phyloP scores from a whole-genome alignment of 2,329 filamentous ascomycete species.

The Aspergillus sp. region DNA sequence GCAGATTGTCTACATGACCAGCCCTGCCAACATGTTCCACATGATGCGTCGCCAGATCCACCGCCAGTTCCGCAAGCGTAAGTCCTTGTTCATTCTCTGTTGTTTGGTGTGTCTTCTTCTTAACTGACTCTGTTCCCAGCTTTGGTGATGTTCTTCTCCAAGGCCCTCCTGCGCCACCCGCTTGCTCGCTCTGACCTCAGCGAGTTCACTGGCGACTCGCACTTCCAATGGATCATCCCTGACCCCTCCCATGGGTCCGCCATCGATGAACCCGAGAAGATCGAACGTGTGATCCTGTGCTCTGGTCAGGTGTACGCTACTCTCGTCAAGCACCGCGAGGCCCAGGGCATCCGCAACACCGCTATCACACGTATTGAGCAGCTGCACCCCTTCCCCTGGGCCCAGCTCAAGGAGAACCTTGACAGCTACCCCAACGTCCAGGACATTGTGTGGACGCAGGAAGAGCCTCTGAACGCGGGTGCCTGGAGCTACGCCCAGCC shows the following conservation, averaged over 20 bases:
- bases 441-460: slow-evolving; percentile 94
- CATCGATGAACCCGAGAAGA: slow-evolving; percentile 73
- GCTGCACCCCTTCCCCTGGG: slow-evolving; percentile 98
- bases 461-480: slow-evolving; percentile 95
- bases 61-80: slow-evolving; percentile 97
- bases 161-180: slow-evolving; percentile 89
- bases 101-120: not conserved
- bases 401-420: slow-evolving; percentile 90
- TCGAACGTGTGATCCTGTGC: slow-evolving; percentile 91
- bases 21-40: slow-evolving; percentile 92
- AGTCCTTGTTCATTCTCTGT: slow-evolving; percentile 33
- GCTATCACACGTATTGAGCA: slow-evolving; percentile 95
- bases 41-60: slow-evolving; percentile 95
- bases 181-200: slow-evolving; percentile 81
- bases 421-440: slow-evolving; percentile 96
- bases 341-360: slow-evolving; percentile 78
- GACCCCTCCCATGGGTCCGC: slow-evolving; percentile 72
- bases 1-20: slow-evolving; percentile 97
- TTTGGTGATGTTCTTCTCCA: slow-evolving; percentile 96
- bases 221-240: slow-evolving; percentile 94
- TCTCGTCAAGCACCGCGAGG: slow-evolving; percentile 80
- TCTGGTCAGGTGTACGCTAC: slow-evolving; percentile 88
- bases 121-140: slow-evolving; percentile 42
- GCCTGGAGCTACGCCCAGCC: slow-evolving; percentile 97
- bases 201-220: slow-evolving; percentile 81